These are phyloP conservation scores for Tylopilus subfusipes DNA, from an alignment of 768 basidiomycete species.

Conservation along the genomic window DNA sequence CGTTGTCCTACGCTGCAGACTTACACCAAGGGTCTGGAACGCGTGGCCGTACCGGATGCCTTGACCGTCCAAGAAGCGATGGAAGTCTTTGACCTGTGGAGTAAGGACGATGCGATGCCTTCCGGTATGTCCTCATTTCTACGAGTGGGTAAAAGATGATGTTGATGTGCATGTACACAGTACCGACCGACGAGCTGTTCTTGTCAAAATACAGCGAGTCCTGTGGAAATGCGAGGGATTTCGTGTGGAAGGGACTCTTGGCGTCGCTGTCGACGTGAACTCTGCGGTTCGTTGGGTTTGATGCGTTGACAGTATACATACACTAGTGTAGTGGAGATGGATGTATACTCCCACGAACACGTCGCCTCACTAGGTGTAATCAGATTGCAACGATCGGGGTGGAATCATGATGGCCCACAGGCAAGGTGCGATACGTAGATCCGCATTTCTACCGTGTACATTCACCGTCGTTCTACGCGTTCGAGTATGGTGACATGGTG, in stretches of 20 bases:
- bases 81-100: constrained; percentile 75
- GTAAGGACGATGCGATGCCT: constrained; percentile 53
- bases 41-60: constrained; percentile 51
- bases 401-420: no score
- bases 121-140: constrained; percentile 36
- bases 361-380: no score
- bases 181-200: constrained; percentile 64
- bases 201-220: constrained; percentile 75
- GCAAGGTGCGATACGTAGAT: no score
- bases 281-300: not conserved
- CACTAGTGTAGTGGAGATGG: not conserved
- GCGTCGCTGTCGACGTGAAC: constrained; percentile 25
- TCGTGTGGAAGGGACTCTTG: constrained; percentile 66
- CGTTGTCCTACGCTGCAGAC: constrained; percentile 45
- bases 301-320: not conserved
- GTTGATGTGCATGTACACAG: constrained; percentile 21
- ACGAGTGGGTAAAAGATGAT: not conserved
- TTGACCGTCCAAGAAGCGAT: constrained; percentile 67
- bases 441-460: no score
- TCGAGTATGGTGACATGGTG: no score
- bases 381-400: no score
- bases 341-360: not conserved
- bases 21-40: constrained; percentile 55
- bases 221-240: constrained; percentile 74
- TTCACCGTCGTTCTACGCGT: no score